A percentile compares a stretch with the other conserved stretches of the same genome.
Evolutionary conservation across 1,284 basidiomycete genomes (phyloP).

Genomic region (Cryptococcus wingfieldii): DNA sequence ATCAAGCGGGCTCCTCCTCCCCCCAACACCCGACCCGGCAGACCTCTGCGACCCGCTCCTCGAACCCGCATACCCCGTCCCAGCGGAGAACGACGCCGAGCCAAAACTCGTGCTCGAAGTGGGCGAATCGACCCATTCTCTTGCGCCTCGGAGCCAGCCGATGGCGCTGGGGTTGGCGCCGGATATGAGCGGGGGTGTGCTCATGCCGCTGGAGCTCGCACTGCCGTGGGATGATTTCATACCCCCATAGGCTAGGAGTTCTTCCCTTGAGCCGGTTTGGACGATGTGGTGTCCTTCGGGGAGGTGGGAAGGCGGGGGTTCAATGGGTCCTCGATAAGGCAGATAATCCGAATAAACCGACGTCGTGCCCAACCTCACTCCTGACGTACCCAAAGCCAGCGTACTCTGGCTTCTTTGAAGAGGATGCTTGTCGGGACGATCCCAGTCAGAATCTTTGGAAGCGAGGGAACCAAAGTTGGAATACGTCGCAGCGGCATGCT

Average conservation of each 20-base stretch:
- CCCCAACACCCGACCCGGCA: no score
- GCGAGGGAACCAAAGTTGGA: background rate
- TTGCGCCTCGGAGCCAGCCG: slow-evolving; percentile 1
- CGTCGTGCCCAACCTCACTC: background rate
- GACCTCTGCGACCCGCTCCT: no score
- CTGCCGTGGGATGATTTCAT: background rate
- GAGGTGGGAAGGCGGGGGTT: slow-evolving; percentile 8
- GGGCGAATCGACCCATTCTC: background rate
- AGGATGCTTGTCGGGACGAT: no score
- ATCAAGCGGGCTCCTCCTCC: no score
- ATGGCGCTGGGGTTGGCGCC: slow-evolving; percentile 5
- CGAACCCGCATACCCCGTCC: no score
- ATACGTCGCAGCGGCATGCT: background rate
- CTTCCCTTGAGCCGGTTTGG: no score
- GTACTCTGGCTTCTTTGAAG: no score
- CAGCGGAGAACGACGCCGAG: no score
- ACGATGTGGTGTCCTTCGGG: background rate
- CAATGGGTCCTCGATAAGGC: slow-evolving; percentile 35
- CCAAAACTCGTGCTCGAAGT: no score
- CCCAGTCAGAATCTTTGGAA: background rate
- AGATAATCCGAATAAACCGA: slow-evolving; percentile 38
- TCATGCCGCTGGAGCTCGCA: background rate
- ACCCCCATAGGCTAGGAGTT: no score
- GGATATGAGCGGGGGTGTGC: slow-evolving; percentile 9
- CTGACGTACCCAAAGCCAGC: background rate